phyloP scores from a whole-genome alignment of 805 yeast species.

The Naumovozyma dairenensis region DNA sequence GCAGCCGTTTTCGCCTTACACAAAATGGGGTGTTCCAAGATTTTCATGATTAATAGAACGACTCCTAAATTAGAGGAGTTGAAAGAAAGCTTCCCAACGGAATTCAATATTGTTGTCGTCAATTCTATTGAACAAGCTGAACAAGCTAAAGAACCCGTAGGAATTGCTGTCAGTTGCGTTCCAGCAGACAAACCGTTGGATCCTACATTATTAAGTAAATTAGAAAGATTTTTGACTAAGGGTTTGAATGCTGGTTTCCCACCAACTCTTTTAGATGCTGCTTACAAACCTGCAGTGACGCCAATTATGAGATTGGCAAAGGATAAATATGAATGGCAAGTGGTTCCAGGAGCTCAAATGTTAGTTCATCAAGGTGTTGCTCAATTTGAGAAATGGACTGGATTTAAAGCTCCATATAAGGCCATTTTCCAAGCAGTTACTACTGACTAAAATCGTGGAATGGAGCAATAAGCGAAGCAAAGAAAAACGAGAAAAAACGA shows the following conservation, averaged over 20 bases:
- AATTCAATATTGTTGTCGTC: constrained; percentile 49
- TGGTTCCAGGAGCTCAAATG: constrained; percentile 87
- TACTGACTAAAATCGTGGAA: constrained; percentile 14
- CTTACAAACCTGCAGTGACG: constrained; percentile 83
- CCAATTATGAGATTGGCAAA: constrained; percentile 75
- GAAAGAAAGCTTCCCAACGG: constrained; percentile 47
- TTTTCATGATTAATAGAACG: constrained; percentile 78
- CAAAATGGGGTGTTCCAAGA: constrained; percentile 63
- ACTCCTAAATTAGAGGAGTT: constrained; percentile 51
- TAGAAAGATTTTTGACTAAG: constrained; percentile 39
- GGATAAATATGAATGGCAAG: constrained; percentile 57
- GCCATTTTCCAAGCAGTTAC: constrained; percentile 54
- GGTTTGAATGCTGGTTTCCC: constrained; percentile 33
- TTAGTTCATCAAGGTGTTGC: constrained; percentile 86
- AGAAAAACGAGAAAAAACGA: too few species aligned
- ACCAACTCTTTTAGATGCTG: constrained; percentile 75
- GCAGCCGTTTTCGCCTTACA: constrained; percentile 87
- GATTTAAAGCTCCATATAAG: constrained; percentile 51
- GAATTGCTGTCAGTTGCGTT: constrained; percentile 65
- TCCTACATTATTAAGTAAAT: constrained; percentile 34
- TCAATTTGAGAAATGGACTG: constrained; percentile 76
- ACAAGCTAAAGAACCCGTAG: constrained; percentile 33
- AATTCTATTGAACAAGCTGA: constrained; percentile 39
- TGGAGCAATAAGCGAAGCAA: too few species aligned
- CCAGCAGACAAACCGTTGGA: constrained; percentile 76